Percentiles rank a stretch among this genome's conserved stretches.
These are phyloP conservation scores for Melocanna baccifera DNA, from an alignment of 176 grass and related monocot species.

Conservation along the genomic window DNA sequence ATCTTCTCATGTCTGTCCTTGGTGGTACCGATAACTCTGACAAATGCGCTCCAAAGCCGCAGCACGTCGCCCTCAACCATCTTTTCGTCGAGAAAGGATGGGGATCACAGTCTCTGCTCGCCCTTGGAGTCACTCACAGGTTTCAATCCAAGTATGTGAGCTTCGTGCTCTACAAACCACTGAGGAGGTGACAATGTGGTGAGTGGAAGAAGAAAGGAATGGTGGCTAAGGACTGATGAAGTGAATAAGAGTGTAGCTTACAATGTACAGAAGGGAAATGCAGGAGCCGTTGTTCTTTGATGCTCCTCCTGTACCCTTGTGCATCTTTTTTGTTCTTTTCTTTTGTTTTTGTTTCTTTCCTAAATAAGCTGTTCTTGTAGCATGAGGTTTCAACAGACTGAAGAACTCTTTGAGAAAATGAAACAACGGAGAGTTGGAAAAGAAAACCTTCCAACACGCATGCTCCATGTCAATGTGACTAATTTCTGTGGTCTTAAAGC, in stretches of 20 bases:
- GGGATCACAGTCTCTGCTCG: slow-evolving; percentile 68
- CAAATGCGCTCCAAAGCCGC: slow-evolving; percentile 37
- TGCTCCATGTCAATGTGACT: neutral
- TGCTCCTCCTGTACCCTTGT: neutral
- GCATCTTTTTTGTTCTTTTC: neutral
- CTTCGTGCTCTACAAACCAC: slow-evolving; percentile 76
- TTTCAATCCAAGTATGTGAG: slow-evolving; percentile 88
- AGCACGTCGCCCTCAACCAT: slow-evolving; percentile 81
- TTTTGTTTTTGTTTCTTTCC: neutral
- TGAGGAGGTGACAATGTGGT: slow-evolving; percentile 36
- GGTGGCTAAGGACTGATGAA: slow-evolving; percentile 1
- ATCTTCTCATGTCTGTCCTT: slow-evolving; percentile 57
- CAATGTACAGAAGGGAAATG: slow-evolving; percentile 30
- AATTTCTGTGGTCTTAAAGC: neutral
- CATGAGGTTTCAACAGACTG: neutral
- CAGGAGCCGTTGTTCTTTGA: neutral
- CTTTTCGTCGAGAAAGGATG: slow-evolving; percentile 91
- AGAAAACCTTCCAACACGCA: neutral
- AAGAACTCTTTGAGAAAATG: slow-evolving; percentile 5
- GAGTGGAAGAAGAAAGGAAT: neutral
- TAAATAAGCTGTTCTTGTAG: slow-evolving; percentile 8
- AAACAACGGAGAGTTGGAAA: neutral
- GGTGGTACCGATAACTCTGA: slow-evolving; percentile 25
- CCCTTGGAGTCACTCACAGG: slow-evolving; percentile 71
- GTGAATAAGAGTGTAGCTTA: slow-evolving; percentile 35